phyloP scores from a whole-genome alignment of 1,284 basidiomycete genomes.

The Ganoderma boninense region DNA sequence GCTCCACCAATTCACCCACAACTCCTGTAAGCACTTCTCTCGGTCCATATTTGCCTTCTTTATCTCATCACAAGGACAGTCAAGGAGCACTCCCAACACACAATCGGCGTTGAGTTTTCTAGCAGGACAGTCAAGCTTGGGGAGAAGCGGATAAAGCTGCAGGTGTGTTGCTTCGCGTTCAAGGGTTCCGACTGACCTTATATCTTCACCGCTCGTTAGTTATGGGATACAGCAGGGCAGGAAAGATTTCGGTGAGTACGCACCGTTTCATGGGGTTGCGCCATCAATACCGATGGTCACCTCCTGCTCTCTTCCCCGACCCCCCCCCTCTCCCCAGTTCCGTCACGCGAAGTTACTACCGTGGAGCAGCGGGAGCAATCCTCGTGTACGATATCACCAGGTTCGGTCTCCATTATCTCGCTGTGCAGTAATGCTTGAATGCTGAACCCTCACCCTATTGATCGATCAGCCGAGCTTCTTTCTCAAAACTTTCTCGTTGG shows the following conservation, averaged over 20 bases:
- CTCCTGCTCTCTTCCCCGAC: constrained; percentile 67
- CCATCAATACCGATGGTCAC: constrained; percentile 47
- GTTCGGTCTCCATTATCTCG: constrained; percentile 52
- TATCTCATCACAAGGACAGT: constrained; percentile 56
- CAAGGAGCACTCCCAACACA: constrained; percentile 97
- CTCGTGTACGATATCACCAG: constrained; percentile 97
- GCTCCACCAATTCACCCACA: constrained; percentile 95
- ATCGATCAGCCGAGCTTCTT: constrained; percentile 74
- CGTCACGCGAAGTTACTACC: constrained; percentile 97
- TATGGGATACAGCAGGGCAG: constrained; percentile 98
- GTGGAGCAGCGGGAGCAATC: constrained; percentile 94
- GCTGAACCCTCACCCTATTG: constrained; percentile 22
- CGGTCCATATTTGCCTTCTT: constrained; percentile 17
- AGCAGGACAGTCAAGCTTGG: constrained; percentile 89
- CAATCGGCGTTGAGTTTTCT: constrained; percentile 96
- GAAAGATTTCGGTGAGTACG: constrained; percentile 85
- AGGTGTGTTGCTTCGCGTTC: constrained; percentile 59
- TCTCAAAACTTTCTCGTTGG: constrained; percentile 86
- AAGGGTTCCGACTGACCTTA: no score
- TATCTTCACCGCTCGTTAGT: constrained; percentile 50
- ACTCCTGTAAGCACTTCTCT: constrained; percentile 69
- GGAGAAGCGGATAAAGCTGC: constrained; percentile 93
- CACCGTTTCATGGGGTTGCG: constrained; percentile 8
- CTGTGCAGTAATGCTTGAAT: constrained; percentile 11
- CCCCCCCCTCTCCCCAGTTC: constrained; percentile 64